Conservation (phyloP, 2,329 filamentous ascomycete genomes). For the Verruconis gallopava region DNA sequence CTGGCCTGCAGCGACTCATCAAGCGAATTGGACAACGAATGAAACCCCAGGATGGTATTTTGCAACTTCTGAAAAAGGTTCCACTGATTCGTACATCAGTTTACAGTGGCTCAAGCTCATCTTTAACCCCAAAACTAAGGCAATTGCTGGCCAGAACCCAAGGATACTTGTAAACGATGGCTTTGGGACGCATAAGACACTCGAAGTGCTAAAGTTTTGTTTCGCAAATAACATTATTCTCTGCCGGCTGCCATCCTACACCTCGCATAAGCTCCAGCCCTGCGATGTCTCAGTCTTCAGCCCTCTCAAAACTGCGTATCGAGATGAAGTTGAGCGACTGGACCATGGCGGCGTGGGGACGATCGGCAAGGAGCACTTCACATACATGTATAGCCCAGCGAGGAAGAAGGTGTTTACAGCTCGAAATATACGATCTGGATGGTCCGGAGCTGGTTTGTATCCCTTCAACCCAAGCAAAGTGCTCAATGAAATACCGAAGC, state of each 20-base stretch:
- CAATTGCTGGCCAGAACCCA: background rate
- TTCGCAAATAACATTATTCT: constrained; percentile 6
- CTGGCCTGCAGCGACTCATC: constrained; percentile 8
- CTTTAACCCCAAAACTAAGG: constrained; percentile 5
- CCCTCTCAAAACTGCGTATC: constrained; percentile 2
- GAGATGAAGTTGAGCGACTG: constrained; percentile 3
- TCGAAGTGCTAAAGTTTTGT: constrained; percentile 2
- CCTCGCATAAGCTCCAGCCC: constrained; percentile 3
- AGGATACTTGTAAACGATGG: constrained; percentile 6
- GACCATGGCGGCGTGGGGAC: background rate
- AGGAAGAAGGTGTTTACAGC: constrained; percentile 1
- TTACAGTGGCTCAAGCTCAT: constrained; percentile 6
- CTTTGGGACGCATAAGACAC: constrained; percentile 8
- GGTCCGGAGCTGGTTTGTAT: constrained; percentile 3
- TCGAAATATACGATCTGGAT: constrained; percentile 7
- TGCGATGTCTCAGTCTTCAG: background rate
- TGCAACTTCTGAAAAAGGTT: constrained; percentile 2
- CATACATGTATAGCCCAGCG: constrained; percentile 3
- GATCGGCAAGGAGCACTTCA: constrained; percentile 4
- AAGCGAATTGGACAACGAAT: constrained; percentile 10
- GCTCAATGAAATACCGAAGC: constrained; percentile 1
- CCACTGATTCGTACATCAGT: constrained; percentile 5
- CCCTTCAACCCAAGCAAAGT: constrained; percentile 4
- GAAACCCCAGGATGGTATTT: constrained; percentile 14
- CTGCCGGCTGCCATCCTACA: constrained; percentile 5